Percentiles rank a stretch among this genome's conserved stretches.
Evolutionary conservation across 2,329 filamentous ascomycete species (phyloP).

Genomic region (Cladorrhinum sp.): DNA sequence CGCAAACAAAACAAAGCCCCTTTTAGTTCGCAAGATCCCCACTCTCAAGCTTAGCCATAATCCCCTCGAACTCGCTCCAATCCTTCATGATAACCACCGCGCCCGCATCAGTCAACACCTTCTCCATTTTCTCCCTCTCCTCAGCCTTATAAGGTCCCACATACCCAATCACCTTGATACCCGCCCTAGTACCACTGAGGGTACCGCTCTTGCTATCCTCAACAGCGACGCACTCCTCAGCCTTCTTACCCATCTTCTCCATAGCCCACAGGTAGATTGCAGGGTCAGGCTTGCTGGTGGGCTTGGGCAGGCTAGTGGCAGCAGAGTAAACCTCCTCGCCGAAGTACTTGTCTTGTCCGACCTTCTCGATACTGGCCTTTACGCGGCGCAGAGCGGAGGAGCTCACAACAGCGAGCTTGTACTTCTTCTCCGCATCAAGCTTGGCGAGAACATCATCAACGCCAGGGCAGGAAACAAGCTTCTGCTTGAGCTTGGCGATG

Average conservation of each 20-base stretch:
- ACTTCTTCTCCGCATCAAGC: conserved; percentile 59
- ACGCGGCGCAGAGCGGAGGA: conserved; percentile 78
- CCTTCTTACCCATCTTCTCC: conserved; percentile 66
- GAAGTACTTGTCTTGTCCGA: conserved; percentile 78
- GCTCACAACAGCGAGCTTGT: conserved; percentile 76
- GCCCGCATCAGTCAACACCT: conserved; percentile 58
- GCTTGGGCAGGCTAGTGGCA: conserved; percentile 70
- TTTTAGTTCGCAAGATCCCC: conserved; percentile 20
- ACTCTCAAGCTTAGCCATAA: conserved; percentile 46
- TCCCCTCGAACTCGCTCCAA: conserved; percentile 55
- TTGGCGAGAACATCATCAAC: conserved; percentile 65
- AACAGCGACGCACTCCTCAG: conserved; percentile 72
- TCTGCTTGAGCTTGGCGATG: conserved; percentile 71
- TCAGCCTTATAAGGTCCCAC: conserved; percentile 70
- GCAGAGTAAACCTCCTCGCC: conserved; percentile 75
- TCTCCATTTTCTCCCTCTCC: conserved; percentile 63
- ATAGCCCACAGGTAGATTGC: conserved; percentile 81
- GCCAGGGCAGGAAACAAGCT: conserved; percentile 65
- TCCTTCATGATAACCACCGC: conserved; percentile 60
- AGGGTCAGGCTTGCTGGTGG: conserved; percentile 89
- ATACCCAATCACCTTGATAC: conserved; percentile 80
- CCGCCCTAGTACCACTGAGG: conserved; percentile 68
- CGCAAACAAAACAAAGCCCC: too few relatives aligned
- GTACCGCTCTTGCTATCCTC: conserved; percentile 89
- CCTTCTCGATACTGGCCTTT: conserved; percentile 73